Conservation (phyloP, 768 basidiomycete species). For the Kwoniella sp. region DNA sequence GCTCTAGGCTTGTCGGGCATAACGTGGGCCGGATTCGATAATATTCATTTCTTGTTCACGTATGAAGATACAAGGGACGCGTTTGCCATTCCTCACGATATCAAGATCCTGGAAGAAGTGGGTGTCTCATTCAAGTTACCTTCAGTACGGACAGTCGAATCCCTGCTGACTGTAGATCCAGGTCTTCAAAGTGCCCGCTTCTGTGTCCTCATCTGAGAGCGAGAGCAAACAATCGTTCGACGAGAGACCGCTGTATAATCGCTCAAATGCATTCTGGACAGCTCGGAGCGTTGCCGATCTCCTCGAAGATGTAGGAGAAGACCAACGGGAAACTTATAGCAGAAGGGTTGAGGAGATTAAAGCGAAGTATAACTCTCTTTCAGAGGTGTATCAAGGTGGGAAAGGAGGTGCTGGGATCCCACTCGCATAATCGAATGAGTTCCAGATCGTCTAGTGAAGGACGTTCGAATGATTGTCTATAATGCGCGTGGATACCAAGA, state of each 20-base stretch:
- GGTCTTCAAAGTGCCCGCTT: slow-evolving; percentile 35
- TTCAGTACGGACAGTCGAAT: too few relatives aligned
- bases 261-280: slow-evolving; percentile 38
- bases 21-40: slow-evolving; percentile 45
- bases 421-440: slow-evolving; percentile 24
- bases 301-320: slow-evolving; percentile 14
- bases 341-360: slow-evolving; percentile 23
- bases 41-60: slow-evolving; percentile 42
- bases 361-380: slow-evolving; percentile 30
- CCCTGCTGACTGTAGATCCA: too few relatives aligned
- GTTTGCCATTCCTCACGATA: slow-evolving; percentile 46
- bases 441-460: too few relatives aligned
- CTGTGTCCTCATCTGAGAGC: slow-evolving; percentile 5
- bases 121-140: too few relatives aligned
- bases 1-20: slow-evolving; percentile 40
- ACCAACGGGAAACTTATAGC: slow-evolving; percentile 14
- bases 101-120: slow-evolving; percentile 34
- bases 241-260: slow-evolving; percentile 42
- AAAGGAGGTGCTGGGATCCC: slow-evolving; percentile 44
- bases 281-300: slow-evolving; percentile 27
- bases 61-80: slow-evolving; percentile 48
- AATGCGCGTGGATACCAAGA: too few relatives aligned
- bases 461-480: too few relatives aligned
- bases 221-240: slow-evolving; percentile 24
- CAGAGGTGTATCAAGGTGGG: slow-evolving; percentile 32